Evolutionary conservation across 1,284 basidiomycete species (phyloP).

Genomic region (Sporisorium scitamineum): DNA sequence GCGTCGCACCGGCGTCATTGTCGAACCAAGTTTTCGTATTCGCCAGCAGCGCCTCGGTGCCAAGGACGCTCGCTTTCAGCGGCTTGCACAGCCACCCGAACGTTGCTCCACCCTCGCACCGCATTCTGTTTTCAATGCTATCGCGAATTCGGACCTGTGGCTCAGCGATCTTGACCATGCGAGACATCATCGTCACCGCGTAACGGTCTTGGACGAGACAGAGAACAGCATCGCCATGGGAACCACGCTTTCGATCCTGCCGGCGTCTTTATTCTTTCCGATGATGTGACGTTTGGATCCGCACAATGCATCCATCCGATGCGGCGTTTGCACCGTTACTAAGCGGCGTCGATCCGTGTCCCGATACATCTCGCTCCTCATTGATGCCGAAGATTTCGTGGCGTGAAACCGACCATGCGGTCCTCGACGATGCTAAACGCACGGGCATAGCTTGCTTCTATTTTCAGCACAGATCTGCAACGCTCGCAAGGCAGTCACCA

Average conservation of each 20-base stretch:
- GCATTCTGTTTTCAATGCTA: not conserved
- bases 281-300: not conserved
- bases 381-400: not conserved
- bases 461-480: too few species aligned
- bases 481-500: too few species aligned
- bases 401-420: not conserved
- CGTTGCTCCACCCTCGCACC: not conserved
- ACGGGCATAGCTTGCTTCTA: not conserved
- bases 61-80: not conserved
- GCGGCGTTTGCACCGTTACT: not conserved
- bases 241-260: not conserved
- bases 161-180: not conserved
- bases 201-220: conserved; percentile 2
- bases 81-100: not conserved
- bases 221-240: not conserved
- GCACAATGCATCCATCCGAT: not conserved
- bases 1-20: not conserved
- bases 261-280: not conserved
- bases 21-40: not conserved
- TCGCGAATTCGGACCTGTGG: not conserved
- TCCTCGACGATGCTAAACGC: not conserved
- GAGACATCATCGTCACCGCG: conserved; percentile 6
- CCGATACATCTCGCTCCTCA: not conserved
- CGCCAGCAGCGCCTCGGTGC: not conserved
- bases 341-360: not conserved